Evolutionary conservation across 495 filamentous ascomycete genomes (phyloP).

Genomic region (Mytilinidion resinicola): DNA sequence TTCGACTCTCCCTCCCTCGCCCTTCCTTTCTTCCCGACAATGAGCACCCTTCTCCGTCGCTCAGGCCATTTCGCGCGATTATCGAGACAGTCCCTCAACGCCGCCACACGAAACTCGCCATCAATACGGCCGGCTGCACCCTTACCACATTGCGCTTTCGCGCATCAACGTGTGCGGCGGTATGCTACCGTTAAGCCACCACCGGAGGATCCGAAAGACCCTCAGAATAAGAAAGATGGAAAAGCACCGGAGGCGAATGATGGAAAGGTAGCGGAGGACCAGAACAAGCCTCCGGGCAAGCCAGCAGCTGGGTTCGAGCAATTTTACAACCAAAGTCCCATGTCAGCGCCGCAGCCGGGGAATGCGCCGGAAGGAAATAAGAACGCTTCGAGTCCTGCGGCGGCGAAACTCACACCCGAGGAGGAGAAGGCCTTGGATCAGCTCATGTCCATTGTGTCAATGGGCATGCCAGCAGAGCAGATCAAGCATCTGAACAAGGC

Average conservation of each 20-base stretch:
- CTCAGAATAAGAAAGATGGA: constrained; percentile 23
- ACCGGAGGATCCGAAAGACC: constrained; percentile 14
- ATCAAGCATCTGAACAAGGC: constrained; percentile 39
- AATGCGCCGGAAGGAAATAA: constrained; percentile 5
- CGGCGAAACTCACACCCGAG: constrained; percentile 31
- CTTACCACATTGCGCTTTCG: constrained; percentile 33
- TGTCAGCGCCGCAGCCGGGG: neutral
- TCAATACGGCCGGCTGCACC: constrained; percentile 19
- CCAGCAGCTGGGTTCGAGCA: constrained; percentile 3
- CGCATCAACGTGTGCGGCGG: constrained; percentile 44
- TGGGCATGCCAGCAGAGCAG: constrained; percentile 43
- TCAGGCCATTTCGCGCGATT: constrained; percentile 59
- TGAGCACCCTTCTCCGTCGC: constrained; percentile 61
- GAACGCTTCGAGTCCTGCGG: constrained; percentile 1
- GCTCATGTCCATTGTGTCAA: constrained; percentile 40
- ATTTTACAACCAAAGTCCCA: neutral
- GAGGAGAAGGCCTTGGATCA: constrained; percentile 42
- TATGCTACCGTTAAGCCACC: constrained; percentile 37
- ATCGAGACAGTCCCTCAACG: constrained; percentile 44
- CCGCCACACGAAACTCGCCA: constrained; percentile 11
- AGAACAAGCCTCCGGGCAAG: constrained; percentile 8
- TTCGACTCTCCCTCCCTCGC: constrained; percentile 5
- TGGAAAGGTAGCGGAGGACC: constrained; percentile 11
- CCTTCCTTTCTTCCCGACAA: constrained; percentile 27
- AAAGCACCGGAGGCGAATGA: neutral